Base-by-base conservation (phyloP, 148 eudicot genomes). In the Rhododendron griersonianum region DNA sequence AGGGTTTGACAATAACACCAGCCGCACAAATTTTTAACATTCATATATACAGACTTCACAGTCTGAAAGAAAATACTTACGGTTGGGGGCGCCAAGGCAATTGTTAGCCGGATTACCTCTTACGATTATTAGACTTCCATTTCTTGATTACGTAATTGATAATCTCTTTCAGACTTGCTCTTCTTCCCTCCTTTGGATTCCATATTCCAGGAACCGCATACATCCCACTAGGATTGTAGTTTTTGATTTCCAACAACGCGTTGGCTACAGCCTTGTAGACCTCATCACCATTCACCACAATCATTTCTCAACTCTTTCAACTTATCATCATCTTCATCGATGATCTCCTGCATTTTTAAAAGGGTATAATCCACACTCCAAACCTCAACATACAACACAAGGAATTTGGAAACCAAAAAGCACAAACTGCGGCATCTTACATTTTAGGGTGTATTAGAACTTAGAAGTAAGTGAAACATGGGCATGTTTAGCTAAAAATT, bases 151-250 rank as follows among this genome's bases (percentile, higher is more conserved):
- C 83, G 57, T 85, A 87, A 78, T 85, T 89, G 19, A 92, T 87
- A 23, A 86, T 90, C 89, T 92, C 94, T 85, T 89, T 89, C 87
- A 92, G 78, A 77, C 87, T 89, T 61, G 93, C 94, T 83, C 84
- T 92, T 84, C 92, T 82, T 9, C 84, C 90, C 77, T 90, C 93
- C 82, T 91, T 90, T 21, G 82, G 83, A 59, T 86, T 90, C 92
- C 92, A 92, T 63, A 92, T 85, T 85, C 90, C 94, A 41, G 88
- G 86, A 50, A 91, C 94, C 7, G 83, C 84, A 87, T 87, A 92
- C 84, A 93, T 86, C 61, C 92, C 94, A 78, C 94, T 92, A 10
- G 94, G 87, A 75, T 92, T 92, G 87, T 90, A 90, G 84, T 92
- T 92, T 35, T 89, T 92, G 86, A 92, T 77, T 86, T 91, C 93